phyloP scores from a whole-genome alignment of 2,329 filamentous ascomycete species.

The Pestalotiopsis sp. region DNA sequence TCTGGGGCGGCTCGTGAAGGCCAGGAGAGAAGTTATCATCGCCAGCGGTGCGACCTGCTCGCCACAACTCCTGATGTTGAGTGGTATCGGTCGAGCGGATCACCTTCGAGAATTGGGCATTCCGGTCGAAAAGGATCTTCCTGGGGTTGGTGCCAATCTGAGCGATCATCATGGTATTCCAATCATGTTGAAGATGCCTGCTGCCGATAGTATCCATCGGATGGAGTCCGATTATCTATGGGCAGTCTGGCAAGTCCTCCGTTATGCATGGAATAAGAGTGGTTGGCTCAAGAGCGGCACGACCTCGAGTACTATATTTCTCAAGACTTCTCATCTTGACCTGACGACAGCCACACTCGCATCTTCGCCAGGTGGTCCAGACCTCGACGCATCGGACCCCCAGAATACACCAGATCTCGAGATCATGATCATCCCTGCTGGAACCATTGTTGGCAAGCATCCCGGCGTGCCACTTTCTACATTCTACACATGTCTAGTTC shows the following conservation, averaged over 20 bases:
- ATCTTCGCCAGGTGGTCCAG: background rate
- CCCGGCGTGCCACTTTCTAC: constrained; percentile 23
- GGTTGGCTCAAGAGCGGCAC: constrained; percentile 15
- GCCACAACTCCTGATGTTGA: constrained; percentile 16
- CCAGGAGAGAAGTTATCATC: constrained; percentile 15
- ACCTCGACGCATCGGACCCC: constrained; percentile 18
- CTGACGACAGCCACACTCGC: background rate
- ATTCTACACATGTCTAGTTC: constrained; percentile 30
- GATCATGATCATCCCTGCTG: constrained; percentile 41
- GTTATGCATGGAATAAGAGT: constrained; percentile 9
- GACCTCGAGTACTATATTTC: constrained; percentile 12
- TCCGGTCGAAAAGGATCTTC: constrained; percentile 12
- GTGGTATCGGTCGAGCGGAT: constrained; percentile 13
- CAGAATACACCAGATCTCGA: constrained; percentile 33
- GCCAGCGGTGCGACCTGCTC: constrained; percentile 15
- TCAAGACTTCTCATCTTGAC: constrained; percentile 14
- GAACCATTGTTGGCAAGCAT: constrained; percentile 28
- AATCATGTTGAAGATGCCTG: constrained; percentile 15
- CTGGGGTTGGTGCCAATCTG: constrained; percentile 14
- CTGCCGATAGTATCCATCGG: constrained; percentile 9
- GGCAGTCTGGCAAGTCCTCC: constrained; percentile 16
- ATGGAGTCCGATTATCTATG: constrained; percentile 9
- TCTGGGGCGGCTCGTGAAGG: constrained; percentile 1
- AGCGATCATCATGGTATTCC: constrained; percentile 18
- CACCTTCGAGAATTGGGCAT: constrained; percentile 6